A percentile compares a stretch with the other conserved stretches of the same genome.
Conservation (phyloP, 1,284 basidiomycete species). For the Leccinum solheimii region DNA sequence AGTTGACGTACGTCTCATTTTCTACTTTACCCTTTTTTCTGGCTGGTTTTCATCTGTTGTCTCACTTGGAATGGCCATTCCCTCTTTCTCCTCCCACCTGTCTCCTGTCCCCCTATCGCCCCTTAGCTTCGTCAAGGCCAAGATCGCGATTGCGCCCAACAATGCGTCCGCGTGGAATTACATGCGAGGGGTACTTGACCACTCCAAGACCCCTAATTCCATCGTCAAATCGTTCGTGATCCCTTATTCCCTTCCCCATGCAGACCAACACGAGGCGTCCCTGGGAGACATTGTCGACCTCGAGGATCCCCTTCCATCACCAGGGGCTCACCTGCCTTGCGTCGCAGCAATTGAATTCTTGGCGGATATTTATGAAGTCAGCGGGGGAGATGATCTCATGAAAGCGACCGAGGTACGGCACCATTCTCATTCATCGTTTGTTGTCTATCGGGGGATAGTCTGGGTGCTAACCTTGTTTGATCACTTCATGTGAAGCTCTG, state of each 20-base stretch:
- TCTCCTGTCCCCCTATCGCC: background rate
- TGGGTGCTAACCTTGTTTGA: conserved; percentile 15
- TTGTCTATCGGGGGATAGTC: background rate
- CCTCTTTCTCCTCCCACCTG: background rate
- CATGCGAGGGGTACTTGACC: conserved; percentile 73
- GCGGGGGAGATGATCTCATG: conserved; percentile 42
- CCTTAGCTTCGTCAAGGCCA: conserved; percentile 62
- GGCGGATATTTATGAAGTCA: conserved; percentile 72
- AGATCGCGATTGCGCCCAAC: conserved; percentile 85
- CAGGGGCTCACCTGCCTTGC: conserved; percentile 72
- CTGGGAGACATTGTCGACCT: conserved; percentile 60
- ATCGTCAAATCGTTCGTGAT: conserved; percentile 59
- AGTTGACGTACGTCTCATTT: conserved; percentile 60
- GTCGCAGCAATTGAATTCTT: conserved; percentile 81
- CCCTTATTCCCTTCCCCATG: conserved; percentile 54
- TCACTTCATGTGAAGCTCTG: conserved; percentile 52
- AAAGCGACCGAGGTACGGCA: conserved; percentile 27
- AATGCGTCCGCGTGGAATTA: conserved; percentile 96
- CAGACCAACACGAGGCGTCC: conserved; percentile 25
- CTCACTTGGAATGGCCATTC: conserved; percentile 7
- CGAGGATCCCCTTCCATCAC: conserved; percentile 69
- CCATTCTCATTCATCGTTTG: background rate
- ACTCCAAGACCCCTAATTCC: conserved; percentile 58
- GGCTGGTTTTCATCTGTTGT: background rate
- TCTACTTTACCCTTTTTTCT: background rate